Evolutionary conservation across 371 early-diverging fungal genomes (phyloP).

Genomic region (Conidiobolus coronatus): DNA sequence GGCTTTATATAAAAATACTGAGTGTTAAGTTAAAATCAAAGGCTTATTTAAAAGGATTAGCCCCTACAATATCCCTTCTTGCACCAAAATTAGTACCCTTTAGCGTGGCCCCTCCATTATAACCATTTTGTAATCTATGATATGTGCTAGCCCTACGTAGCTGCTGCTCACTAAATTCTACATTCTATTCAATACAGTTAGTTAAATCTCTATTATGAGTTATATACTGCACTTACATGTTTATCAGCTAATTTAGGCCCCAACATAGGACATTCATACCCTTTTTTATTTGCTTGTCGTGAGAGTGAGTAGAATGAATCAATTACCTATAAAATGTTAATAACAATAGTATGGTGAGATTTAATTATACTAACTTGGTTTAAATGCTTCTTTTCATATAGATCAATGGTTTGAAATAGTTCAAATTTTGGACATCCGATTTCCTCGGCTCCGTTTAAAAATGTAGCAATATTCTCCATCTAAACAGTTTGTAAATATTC

Average conservation of each 20-base stretch:
- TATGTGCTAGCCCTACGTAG: conserved; percentile 30
- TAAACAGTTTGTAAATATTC: conserved; percentile 6
- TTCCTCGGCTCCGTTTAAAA: conserved; percentile 40
- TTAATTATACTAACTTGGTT: conserved; percentile 26
- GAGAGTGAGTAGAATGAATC: conserved; percentile 59
- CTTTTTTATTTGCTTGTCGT: conserved; percentile 46
- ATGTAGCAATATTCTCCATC: conserved; percentile 73
- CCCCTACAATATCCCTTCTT: conserved; percentile 22
- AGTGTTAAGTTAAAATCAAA: too few species aligned
- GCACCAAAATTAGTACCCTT: conserved; percentile 23
- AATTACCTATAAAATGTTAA: conserved; percentile 18
- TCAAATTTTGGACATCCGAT: conserved; percentile 61
- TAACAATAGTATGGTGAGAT: neutral
- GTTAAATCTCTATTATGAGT: neutral
- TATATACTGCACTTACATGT: conserved; percentile 12
- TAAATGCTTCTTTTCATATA: conserved; percentile 70
- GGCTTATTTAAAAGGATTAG: conserved; percentile 7
- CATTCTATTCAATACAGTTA: conserved; percentile 11
- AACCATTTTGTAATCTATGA: conserved; percentile 29
- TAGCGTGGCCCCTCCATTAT: conserved; percentile 28
- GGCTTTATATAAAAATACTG: too few species aligned
- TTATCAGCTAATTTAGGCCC: conserved; percentile 60
- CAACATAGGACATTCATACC: conserved; percentile 26
- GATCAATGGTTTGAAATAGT: conserved; percentile 74
- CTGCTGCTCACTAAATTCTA: conserved; percentile 36